Evolutionary conservation across 2,329 filamentous ascomycete species (phyloP), one percentile per base, ranked within the genome.

Genomic region (Corinectria fuckeliana): DNA sequence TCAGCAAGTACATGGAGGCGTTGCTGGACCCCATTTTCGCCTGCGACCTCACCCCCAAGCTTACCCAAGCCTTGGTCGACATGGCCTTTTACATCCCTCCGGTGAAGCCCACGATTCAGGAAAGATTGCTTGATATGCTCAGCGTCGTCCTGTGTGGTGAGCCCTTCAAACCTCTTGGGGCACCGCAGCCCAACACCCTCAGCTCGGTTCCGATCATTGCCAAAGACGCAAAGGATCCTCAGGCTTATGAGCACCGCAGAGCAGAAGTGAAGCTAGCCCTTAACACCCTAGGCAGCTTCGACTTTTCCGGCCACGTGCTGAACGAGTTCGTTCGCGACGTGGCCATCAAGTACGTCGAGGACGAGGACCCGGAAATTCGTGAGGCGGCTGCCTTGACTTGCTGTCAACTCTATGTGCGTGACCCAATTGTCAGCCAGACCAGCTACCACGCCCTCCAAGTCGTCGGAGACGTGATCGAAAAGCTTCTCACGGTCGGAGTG

Each of bases 321-420:
- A 99, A 99, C 70, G 96, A 99, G 74, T 99, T 99, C 68, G 95
- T 99, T 25, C 91, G 95, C 21, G 95, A 99, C 73, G 95, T 99
- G 49, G 95, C 96, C 4, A 96, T 99, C 72, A 95, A 94, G 74
- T 99, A 97, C 69, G 94, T 99, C 39, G 94, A 99, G 68, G 95
- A 96, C 64, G 94, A 98, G 68, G 96, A 97, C 69, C 85, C 92
- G 0, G 91, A 96, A 65, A 97, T 97, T 50, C 88, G 95, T 60
- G 94, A 97, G 76, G 95, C 95, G 14, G 94, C 95, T 2, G 93
- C 95, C 14, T 82, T 99, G 61, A 99, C 96, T 5, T 98, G 95
- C 77, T 99, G 96, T 72, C 96, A 99, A 75, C 86, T 99, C 44
- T 98, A 98, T 72, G 91, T 98, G 44, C 89, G 92, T 68, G 96